Base-by-base conservation (phyloP, 208 protist species). In the Angomonas desouzai region DNA sequence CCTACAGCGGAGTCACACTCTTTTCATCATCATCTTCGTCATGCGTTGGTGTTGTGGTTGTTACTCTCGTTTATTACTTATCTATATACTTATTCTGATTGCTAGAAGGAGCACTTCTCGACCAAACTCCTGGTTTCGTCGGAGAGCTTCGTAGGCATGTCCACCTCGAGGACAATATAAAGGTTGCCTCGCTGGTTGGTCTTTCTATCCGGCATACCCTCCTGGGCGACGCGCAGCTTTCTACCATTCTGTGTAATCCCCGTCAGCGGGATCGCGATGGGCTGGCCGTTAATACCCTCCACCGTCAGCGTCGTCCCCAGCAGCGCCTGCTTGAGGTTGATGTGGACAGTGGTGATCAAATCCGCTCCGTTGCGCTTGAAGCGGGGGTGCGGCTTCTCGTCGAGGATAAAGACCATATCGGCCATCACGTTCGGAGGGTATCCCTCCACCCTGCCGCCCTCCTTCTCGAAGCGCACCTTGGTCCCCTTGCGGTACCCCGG, bases 401-500 rank as follows among this genome's bases (percentile, higher is more conserved):
- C 87, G 7, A 99, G 57, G 0, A 98, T 86, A 64, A 98, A 98
- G 9, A 98, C 92, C 81, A 99, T 89, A 70, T 99, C 97, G 9
- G 96, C 94, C 34, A 97, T 76, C 9, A 90, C 86, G 64, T 92
- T 92, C 20, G 87, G 86, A 33, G 94, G 81, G 59, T 90, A 91
- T 4, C 89, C 89, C 47, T 92, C 76, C 38, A 95, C 85, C 30
- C 75, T 72, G 7, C 89, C 91, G 36, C 91, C 91, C 55, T 97
- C 89, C 4, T 77, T 66, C 62, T 87, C 81, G 64, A 98, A 99
- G 33, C 89, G 91, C 29, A 99, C 86, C 79, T 99, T 99, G 20
- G 97, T 98, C 30, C 97, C 97, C 62, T 88, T 92, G 81, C 98
- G 98, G 84, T 96, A 98, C 16, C 97, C 97, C 0, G 97, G 97